Evolutionary conservation across 345 rosid species (phyloP), one percentile per base, ranked within the genome.

Genomic region (Gossypium thurberi): DNA sequence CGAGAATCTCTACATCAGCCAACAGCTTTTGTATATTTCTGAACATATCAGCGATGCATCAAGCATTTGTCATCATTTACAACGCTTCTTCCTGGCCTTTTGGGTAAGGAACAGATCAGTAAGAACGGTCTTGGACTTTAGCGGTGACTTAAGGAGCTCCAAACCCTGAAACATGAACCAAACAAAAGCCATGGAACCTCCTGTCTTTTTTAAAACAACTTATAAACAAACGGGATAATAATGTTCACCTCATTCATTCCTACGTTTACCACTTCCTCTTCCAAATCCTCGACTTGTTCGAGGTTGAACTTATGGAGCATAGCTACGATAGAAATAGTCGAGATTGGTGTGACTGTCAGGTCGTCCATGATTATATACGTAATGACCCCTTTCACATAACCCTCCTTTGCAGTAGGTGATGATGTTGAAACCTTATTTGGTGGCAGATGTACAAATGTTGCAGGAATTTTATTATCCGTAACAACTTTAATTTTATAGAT

Each of bases 401-500:
- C 55, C 18, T 51, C 8, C 3, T 56, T 56, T 9, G 26, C 60
- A 56, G 60, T 12, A 51, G 55, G n/a, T 51, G 55, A 6, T 51
- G 55, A 17, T 14, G 55, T 51, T 0, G 55, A 51, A 51, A 51
- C 55, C 55, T 51, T 51, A 51, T 51, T 51, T 17, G 9, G 55
- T 17, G 20, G 20, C 7, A 33, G 7, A 8, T 50, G 4, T 3
- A 50, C 18, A 15, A 11, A 50, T 50, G 53, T 14, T 2, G n/a
- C 18, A 4, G 53, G 4, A 28, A 28, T 4, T 28, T 28, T 28
- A 28, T 28, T 28, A 4, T 28, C 37, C 0, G 0, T 28, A 28
- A 3, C 33, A 3, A 3, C 4, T 28, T 0, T 28, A 28, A 28
- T 28, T 0, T 33, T 33, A 0, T 0, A 28, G 0, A 33, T 33